Conservation (phyloP, 2,329 filamentous ascomycete genomes). For the Calonectria pauciramosa region DNA sequence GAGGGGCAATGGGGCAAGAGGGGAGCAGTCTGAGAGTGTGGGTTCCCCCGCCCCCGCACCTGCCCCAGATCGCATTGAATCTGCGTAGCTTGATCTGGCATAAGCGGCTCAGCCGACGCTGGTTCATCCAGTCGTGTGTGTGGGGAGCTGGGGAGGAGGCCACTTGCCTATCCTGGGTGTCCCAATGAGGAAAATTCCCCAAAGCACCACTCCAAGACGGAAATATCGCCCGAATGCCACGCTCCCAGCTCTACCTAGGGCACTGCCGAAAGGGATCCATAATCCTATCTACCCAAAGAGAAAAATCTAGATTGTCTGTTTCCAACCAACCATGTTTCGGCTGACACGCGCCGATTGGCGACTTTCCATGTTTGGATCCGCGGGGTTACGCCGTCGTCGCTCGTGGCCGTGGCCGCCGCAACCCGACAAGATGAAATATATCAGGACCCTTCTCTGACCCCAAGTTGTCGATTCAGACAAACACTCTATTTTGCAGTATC, state of each 20-base stretch:
- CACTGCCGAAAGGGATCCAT: neutral
- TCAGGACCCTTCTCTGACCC: constrained; percentile 5
- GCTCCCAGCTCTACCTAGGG: neutral
- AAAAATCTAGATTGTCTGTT: constrained; percentile 14
- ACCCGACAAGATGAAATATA: constrained; percentile 31
- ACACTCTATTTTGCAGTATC: neutral
- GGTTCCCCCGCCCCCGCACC: constrained; percentile 25
- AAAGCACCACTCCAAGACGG: neutral
- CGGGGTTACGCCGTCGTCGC: neutral
- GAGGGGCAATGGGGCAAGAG: neutral
- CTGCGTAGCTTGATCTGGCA: constrained; percentile 2
- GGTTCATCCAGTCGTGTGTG: constrained; percentile 1
- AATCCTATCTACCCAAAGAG: neutral
- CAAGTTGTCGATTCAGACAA: neutral
- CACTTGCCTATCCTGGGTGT: constrained; percentile 6
- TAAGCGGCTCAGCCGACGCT: neutral
- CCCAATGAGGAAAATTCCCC: neutral
- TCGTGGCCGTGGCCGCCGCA: neutral
- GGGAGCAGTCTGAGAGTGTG: neutral
- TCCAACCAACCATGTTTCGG: neutral
- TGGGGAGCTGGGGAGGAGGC: neutral
- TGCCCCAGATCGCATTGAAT: constrained; percentile 29
- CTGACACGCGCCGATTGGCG: neutral
- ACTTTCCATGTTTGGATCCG: constrained; percentile 30
- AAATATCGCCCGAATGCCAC: neutral